Evolutionary conservation across 495 filamentous ascomycete genomes (phyloP), one percentile per base, ranked within the genome.

Genomic region (Tuber umbilicatum): DNA sequence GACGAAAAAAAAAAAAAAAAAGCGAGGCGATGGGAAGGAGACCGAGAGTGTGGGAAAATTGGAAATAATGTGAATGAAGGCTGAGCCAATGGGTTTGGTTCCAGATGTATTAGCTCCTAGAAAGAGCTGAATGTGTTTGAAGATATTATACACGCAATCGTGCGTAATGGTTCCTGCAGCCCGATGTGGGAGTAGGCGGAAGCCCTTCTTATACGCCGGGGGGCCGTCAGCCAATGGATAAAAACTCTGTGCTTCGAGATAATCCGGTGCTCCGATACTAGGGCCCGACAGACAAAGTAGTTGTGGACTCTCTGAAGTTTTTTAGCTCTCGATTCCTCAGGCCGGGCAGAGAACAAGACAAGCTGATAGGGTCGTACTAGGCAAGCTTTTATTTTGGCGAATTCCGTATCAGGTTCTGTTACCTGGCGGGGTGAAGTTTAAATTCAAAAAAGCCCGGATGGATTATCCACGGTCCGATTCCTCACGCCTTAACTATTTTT

Each of bases 61-160:
- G 55, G 55, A 31, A 64, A 64, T 64, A 64, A 31, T 31, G 55
- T 64, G 55, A 64, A 64, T 31, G 9, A 31, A 64, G 27, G 14
- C 55, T 31, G 55, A 64, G 27, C 55, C 55, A 64, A 64, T 64
- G 55, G 55, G 55, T 64, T 64, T 64, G 27, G n/a, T 27, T 64
- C n/a, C 9, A 31, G 55, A 64, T 31, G 55, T 64, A 64, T 64
- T 27, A 64, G 27, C 55, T 64, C 55, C 55, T 64, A 12, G 55
- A 64, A 64, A 64, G 55, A 31, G 55, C 23, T 64, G 55, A 31
- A 31, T n/a, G 55, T 64, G 55, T 64, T 64, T 64, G 55, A 64
- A 64, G 55, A 64, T 16, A 31, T n/a, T n/a, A 64, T 64, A 64
- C 55, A 64, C 55, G 55, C 55, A 64, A 64, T 64, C 55, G 55